A percentile compares a stretch with the other conserved stretches of the same genome.
Evolutionary conservation across 768 basidiomycete species (phyloP).

Genomic region (Phylloporus sp.): DNA sequence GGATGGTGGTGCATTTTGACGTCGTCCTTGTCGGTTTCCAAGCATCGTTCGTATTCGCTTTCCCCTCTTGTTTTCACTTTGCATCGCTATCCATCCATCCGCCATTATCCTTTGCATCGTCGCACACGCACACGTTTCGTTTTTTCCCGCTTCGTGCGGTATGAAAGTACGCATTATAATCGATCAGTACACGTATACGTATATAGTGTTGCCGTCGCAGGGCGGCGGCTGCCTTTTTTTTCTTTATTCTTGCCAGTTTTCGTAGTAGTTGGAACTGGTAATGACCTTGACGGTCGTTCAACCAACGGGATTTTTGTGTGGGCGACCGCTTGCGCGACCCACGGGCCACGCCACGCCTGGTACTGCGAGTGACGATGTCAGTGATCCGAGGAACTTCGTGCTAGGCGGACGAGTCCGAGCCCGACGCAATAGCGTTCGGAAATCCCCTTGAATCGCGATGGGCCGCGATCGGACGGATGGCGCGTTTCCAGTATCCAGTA

Average conservation of each 20-base stretch:
- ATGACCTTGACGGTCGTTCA: constrained; percentile 16
- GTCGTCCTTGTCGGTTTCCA: not conserved
- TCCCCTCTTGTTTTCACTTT: constrained; percentile 12
- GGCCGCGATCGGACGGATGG: too few relatives aligned
- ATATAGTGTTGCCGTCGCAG: constrained; percentile 28
- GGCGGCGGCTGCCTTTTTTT: constrained; percentile 6
- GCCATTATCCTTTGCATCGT: constrained; percentile 13
- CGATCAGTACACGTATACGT: constrained; percentile 16
- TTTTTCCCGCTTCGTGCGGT: constrained; percentile 7
- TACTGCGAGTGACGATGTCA: too few relatives aligned
- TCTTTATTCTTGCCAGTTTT: constrained; percentile 11
- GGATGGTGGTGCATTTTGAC: constrained; percentile 41
- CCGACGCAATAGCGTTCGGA: too few relatives aligned
- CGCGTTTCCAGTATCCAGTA: too few relatives aligned
- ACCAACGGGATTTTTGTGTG: too few relatives aligned
- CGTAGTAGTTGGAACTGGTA: constrained; percentile 15
- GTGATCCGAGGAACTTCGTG: too few relatives aligned
- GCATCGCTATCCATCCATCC: constrained; percentile 25
- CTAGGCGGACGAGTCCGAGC: too few relatives aligned
- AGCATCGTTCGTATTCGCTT: constrained; percentile 9
- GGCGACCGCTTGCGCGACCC: too few relatives aligned
- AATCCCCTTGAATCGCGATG: too few relatives aligned
- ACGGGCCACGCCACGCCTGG: too few relatives aligned
- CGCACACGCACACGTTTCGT: constrained; percentile 6
- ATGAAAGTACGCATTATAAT: constrained; percentile 28